A percentile compares a stretch with the other conserved stretches of the same genome.
Evolutionary conservation across 495 filamentous ascomycete species (phyloP).

Genomic region (Collariella sp.): DNA sequence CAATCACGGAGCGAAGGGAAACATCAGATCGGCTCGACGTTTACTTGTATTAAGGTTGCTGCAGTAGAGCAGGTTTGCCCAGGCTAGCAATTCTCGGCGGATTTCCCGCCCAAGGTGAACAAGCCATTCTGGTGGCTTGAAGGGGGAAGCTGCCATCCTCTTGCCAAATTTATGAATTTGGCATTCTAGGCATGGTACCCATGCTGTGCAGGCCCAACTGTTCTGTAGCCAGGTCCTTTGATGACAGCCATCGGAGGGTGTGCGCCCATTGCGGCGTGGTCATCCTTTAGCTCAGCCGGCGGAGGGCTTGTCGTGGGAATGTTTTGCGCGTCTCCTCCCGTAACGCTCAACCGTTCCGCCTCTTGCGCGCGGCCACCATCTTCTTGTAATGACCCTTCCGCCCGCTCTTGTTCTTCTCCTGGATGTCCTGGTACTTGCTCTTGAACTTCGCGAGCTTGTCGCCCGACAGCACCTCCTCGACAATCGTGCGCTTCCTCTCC

Average conservation of each 20-base stretch:
- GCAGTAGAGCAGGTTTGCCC: background rate
- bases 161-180: background rate
- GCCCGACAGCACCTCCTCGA: conserved; percentile 71
- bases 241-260: background rate
- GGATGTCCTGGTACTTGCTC: conserved; percentile 30
- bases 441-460: conserved; percentile 40
- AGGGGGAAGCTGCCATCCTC: background rate
- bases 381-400: conserved; percentile 28
- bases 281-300: background rate
- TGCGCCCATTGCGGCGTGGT: background rate
- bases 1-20: background rate
- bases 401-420: conserved; percentile 25
- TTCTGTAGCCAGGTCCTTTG: background rate
- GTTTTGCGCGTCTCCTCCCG: background rate
- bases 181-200: too few species aligned
- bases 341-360: conserved; percentile 16
- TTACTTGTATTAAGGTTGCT: background rate
- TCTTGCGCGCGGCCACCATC: conserved; percentile 22
- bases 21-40: background rate
- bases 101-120: background rate
- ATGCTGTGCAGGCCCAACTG: background rate
- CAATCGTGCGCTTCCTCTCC: conserved; percentile 80
- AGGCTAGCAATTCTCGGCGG: background rate
- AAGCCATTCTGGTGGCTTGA: too few species aligned
- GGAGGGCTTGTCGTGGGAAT: background rate